Evolutionary conservation across 1,284 basidiomycete genomes (phyloP).

Genomic region (Ceratobasidium sp.): DNA sequence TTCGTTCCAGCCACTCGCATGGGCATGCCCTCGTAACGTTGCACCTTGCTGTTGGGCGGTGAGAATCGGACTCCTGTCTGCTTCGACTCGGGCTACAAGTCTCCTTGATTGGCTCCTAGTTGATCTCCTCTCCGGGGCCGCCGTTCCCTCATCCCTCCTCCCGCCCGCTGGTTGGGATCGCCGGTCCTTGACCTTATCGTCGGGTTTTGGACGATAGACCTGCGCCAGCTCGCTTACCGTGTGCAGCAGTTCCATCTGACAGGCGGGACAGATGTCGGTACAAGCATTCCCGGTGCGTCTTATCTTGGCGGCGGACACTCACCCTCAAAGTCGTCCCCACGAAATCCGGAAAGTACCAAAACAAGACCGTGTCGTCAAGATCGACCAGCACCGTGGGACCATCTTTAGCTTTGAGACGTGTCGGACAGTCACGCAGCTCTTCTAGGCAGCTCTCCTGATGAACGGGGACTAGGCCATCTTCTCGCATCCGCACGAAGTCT

Average conservation of each 20-base stretch:
- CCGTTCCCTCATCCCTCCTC: no score
- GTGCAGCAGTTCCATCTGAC: not conserved
- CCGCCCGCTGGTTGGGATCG: no score
- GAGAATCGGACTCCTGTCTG: no score
- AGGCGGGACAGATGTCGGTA: no score
- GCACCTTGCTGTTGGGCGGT: no score
- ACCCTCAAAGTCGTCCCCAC: not conserved
- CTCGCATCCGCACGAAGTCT: not conserved
- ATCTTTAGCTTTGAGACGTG: not conserved
- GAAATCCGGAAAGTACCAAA: conserved; percentile 22
- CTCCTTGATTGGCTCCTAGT: no score
- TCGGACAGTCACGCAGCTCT: not conserved
- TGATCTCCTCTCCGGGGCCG: no score
- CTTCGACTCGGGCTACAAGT: no score
- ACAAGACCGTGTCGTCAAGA: not conserved
- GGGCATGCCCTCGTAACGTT: no score
- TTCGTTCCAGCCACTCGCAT: not conserved
- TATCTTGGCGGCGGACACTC: not conserved
- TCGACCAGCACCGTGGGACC: conserved; percentile 1
- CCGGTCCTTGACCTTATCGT: not conserved
- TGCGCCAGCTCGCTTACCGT: not conserved
- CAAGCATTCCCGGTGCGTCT: not conserved
- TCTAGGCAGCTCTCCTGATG: not conserved
- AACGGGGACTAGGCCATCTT: not conserved
- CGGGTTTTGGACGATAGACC: conserved; percentile 1